These are phyloP conservation scores for Pythium chondricola DNA, from an alignment of 352 stramenopile species.

Conservation along the genomic window DNA sequence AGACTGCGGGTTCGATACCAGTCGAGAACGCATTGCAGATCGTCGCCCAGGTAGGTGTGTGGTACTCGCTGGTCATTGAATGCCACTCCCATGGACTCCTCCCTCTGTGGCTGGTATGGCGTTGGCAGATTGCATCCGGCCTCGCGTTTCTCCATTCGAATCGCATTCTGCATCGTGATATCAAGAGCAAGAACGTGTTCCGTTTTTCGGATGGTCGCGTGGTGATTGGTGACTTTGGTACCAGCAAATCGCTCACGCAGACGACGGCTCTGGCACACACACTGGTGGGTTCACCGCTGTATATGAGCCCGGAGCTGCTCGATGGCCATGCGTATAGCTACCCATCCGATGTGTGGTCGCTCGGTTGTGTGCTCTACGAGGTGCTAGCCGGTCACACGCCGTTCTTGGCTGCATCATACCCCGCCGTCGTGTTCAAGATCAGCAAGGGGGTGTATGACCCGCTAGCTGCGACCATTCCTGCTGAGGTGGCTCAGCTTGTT, in stretches of 20 bases:
- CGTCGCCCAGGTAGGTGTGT: slow-evolving; percentile 29
- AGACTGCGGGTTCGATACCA: neutral
- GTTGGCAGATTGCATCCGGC: slow-evolving; percentile 68
- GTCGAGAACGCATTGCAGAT: slow-evolving; percentile 20
- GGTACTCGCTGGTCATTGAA: neutral
- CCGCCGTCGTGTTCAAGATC: slow-evolving; percentile 40
- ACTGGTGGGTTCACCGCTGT: slow-evolving; percentile 59
- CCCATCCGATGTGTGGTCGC: slow-evolving; percentile 68
- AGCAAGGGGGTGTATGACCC: slow-evolving; percentile 29
- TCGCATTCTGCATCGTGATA: slow-evolving; percentile 72
- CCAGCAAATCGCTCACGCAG: slow-evolving; percentile 35
- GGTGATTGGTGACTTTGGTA: slow-evolving; percentile 75
- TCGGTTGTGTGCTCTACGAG: slow-evolving; percentile 81
- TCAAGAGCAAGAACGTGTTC: slow-evolving; percentile 86
- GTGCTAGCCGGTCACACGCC: slow-evolving; percentile 34
- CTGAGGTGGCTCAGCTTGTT: slow-evolving; percentile 17
- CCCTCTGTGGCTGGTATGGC: neutral
- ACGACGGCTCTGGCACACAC: slow-evolving; percentile 27
- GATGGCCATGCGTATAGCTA: slow-evolving; percentile 49
- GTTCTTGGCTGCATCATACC: slow-evolving; percentile 59
- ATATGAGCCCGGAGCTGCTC: slow-evolving; percentile 74
- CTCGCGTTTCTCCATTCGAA: slow-evolving; percentile 67
- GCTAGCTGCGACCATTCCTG: slow-evolving; percentile 16
- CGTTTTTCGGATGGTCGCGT: slow-evolving; percentile 77
- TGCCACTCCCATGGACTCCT: neutral